Evolutionary conservation across 768 basidiomycete genomes (phyloP), one percentile per base, ranked within the genome.

Genomic region (Termitomyces sp.): DNA sequence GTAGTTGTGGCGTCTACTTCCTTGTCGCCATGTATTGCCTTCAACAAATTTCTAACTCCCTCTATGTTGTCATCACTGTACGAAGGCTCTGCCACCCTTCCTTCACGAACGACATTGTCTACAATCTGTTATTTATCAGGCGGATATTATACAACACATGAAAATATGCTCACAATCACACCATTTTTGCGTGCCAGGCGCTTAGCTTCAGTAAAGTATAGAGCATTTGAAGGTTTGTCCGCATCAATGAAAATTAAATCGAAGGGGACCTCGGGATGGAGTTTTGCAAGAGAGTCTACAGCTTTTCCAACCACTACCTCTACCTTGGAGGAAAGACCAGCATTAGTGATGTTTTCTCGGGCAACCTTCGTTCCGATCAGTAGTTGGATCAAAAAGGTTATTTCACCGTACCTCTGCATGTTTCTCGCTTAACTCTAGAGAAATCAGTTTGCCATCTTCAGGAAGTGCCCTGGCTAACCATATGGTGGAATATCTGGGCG

Each of bases 161-260:
- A 1, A 2, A 23, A 12, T 20, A 29, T 9, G 74, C 80, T 56
- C 60, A 82, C 83, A 53, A 89, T 84, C 20, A 87, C 76, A 13
- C 84, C 86, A 12, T 83, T 82, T 39, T 75, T 75, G 46, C 80
- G 73, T 0, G 82, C 73, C 7, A 89, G 72, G 13, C 86, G 76
- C 62, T 88, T 83, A 0, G 80, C 81, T 56, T 88, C 77, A 1
- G 66, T 69, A 68, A 84, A 85, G 62, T 88, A 88, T 4, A 72
- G 70, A 22, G 73, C 51, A 57, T 83, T 84, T 38, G 72, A 74
- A 4, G 70, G 66, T 64, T 88, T 88, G 70, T 88, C 84, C 7
- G 86, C 88, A 67, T 89, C 87, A 57, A 88, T 85, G 73, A 89
- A 90, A 3, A 76, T 75, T 18, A 90, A 66, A 65, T 89, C 87